These are phyloP conservation scores for Silene noctiflora DNA, from an alignment of 179 eudicot genomes.

Conservation along the genomic window DNA sequence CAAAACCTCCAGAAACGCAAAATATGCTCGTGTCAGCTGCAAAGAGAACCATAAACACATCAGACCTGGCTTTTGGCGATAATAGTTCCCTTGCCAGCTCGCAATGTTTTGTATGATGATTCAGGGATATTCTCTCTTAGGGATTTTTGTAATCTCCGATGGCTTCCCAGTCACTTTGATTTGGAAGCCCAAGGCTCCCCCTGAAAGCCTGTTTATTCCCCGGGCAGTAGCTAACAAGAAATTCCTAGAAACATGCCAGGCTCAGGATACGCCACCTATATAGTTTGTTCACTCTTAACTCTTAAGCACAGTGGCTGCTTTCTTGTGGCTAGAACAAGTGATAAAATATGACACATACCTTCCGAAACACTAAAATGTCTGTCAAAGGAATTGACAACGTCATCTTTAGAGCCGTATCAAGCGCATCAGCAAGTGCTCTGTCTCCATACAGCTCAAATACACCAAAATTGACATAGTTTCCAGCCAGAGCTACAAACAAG, in stretches of 20 bases:
- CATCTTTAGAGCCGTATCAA: conserved; percentile 78
- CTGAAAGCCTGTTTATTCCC: no score
- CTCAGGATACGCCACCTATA: neutral
- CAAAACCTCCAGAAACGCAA: conserved; percentile 81
- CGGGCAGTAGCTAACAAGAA: neutral
- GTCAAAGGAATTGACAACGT: conserved; percentile 66
- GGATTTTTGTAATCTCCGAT: neutral
- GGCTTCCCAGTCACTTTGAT: neutral
- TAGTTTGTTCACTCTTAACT: neutral
- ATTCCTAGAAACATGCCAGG: neutral
- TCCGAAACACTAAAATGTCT: conserved; percentile 72
- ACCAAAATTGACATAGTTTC: conserved; percentile 86
- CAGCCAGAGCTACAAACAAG: conserved; percentile 62
- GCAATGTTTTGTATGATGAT: neutral
- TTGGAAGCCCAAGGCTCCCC: neutral
- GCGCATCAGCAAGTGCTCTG: conserved; percentile 83
- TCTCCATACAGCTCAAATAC: conserved; percentile 92
- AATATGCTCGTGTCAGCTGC: conserved; percentile 92
- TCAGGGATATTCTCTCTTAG: neutral
- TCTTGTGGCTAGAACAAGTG: neutral
- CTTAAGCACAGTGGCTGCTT: neutral
- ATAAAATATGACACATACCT: conserved; percentile 42
- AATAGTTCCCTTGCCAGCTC: neutral
- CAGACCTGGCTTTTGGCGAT: neutral
- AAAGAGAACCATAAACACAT: conserved; percentile 15